These are phyloP conservation scores for Saccharum officinarum DNA, from an alignment of 176 grass and related monocot genomes.

Conservation along the genomic window DNA sequence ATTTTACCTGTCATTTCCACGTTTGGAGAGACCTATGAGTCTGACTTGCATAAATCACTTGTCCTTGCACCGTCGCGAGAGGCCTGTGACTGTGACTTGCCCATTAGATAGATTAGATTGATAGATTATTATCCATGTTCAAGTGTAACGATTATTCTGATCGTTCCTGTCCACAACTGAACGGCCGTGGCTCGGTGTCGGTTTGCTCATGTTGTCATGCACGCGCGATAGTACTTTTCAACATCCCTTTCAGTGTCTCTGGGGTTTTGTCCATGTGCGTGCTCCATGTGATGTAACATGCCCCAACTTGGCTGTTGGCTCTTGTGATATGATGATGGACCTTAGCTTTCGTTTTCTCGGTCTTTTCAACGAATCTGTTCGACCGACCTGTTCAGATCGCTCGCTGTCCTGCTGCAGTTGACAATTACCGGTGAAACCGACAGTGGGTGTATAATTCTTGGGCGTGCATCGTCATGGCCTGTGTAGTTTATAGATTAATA, in stretches of 20 bases:
- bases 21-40: background rate
- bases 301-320: slow-evolving; percentile 17
- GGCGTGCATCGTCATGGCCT: background rate
- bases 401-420: slow-evolving; percentile 12
- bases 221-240: background rate
- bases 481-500: background rate
- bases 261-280: slow-evolving; percentile 17
- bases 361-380: slow-evolving; percentile 24
- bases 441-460: slow-evolving; percentile 1
- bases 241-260: slow-evolving; percentile 30
- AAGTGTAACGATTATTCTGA: slow-evolving; percentile 1
- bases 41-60: background rate
- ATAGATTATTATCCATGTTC: slow-evolving; percentile 1
- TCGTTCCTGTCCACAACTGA: background rate
- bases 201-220: slow-evolving; percentile 28
- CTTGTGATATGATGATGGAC: background rate
- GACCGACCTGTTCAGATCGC: background rate
- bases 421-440: slow-evolving; percentile 21
- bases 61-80: background rate
- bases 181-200: slow-evolving; percentile 13
- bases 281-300: slow-evolving; percentile 51
- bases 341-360: slow-evolving; percentile 9
- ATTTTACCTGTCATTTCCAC: background rate
- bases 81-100: background rate
- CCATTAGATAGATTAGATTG: background rate